Evolutionary conservation across 1,284 basidiomycete species (phyloP).

Genomic region (Heterobasidion annosum): DNA sequence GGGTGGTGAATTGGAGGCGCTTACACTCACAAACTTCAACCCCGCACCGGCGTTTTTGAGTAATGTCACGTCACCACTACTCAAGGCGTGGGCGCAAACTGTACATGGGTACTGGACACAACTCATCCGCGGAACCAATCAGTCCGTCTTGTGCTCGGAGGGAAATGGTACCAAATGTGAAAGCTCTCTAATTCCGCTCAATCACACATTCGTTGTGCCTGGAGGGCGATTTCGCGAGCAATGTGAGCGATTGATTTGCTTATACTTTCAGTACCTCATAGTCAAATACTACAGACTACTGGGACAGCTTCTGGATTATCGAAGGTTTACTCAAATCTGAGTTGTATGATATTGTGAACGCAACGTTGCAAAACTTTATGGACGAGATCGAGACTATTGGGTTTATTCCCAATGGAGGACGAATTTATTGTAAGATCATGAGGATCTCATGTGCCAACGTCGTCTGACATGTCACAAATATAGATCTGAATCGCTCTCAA

Average conservation of each 20-base stretch:
- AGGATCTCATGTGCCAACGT: conserved; percentile 3
- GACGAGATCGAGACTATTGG: conserved; percentile 76
- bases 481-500: conserved; percentile 83
- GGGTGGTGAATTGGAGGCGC: conserved; percentile 71
- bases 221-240: conserved; percentile 70
- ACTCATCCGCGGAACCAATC: conserved; percentile 71
- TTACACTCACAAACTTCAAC: conserved; percentile 47
- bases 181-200: conserved; percentile 80
- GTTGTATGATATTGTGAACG: conserved; percentile 66
- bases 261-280: not conserved
- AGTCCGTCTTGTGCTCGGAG: conserved; percentile 46
- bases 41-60: conserved; percentile 60
- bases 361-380: conserved; percentile 87
- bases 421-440: conserved; percentile 56
- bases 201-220: conserved; percentile 86
- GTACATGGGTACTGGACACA: conserved; percentile 82
- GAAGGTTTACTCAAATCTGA: conserved; percentile 77
- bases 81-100: conserved; percentile 65
- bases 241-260: conserved; percentile 31
- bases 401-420: conserved; percentile 90
- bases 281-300: conserved; percentile 44
- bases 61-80: conserved; percentile 64
- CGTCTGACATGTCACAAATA: not conserved
- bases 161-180: conserved; percentile 52
- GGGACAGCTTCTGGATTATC: conserved; percentile 85